phyloP scores from a whole-genome alignment of 441 rosid species.

The Erodium trifolium region DNA sequence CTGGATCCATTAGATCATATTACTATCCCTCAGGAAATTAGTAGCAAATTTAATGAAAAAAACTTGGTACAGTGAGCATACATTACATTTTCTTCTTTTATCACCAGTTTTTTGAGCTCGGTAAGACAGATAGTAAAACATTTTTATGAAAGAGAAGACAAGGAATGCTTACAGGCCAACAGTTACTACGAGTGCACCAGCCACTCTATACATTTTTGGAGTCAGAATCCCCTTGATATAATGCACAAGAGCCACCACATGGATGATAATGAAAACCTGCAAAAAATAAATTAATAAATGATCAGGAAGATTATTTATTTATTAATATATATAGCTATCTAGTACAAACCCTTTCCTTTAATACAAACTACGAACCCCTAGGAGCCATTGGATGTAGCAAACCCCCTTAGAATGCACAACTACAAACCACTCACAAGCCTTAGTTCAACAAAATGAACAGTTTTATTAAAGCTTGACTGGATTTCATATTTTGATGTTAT shows the following conservation, averaged over 20 bases:
- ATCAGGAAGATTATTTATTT: background rate
- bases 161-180: constrained; percentile 77
- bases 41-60: background rate
- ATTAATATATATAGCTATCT: background rate
- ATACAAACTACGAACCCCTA: too few relatives aligned
- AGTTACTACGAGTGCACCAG: constrained; percentile 80
- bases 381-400: too few relatives aligned
- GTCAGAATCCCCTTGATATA: constrained; percentile 87
- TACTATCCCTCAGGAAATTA: background rate
- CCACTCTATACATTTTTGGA: constrained; percentile 89
- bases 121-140: constrained; percentile 3
- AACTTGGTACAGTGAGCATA: background rate
- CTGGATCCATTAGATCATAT: background rate
- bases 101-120: background rate
- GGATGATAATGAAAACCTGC: constrained; percentile 94
- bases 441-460: too few relatives aligned
- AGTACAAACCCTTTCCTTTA: too few relatives aligned
- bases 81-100: constrained; percentile 6
- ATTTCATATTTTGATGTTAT: too few relatives aligned
- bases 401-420: too few relatives aligned
- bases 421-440: too few relatives aligned
- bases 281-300: constrained; percentile 10
- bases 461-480: too few relatives aligned
- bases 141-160: constrained; percentile 18
- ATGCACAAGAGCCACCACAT: constrained; percentile 88